Evolutionary conservation across 768 basidiomycete genomes (phyloP).

Genomic region (Lactarius sanguifluus): DNA sequence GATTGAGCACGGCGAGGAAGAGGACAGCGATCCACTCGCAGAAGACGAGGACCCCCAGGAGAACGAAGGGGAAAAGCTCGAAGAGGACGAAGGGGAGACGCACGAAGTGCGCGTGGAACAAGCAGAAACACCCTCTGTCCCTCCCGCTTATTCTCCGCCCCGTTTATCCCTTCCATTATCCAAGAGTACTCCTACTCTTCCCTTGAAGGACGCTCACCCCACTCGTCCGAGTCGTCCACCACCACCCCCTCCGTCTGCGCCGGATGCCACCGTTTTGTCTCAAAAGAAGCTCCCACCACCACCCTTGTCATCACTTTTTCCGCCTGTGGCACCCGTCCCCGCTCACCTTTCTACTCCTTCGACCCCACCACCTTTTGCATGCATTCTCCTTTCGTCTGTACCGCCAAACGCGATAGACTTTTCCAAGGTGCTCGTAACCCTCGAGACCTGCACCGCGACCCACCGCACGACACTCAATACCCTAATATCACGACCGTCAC

Average conservation of each 20-base stretch:
- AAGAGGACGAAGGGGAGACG: conserved; percentile 10
- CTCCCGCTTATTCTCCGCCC: conserved; percentile 33
- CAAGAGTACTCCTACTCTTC: conserved; percentile 29
- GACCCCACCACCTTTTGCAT: conserved; percentile 57
- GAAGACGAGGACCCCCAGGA: not conserved
- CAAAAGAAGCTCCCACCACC: conserved; percentile 34
- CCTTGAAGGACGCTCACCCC: conserved; percentile 33
- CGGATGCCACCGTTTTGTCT: conserved; percentile 29
- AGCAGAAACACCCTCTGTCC: conserved; percentile 18
- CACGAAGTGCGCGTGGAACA: conserved; percentile 1
- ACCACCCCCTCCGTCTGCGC: conserved; percentile 32
- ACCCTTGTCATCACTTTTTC: conserved; percentile 40
- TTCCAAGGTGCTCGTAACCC: conserved; percentile 61
- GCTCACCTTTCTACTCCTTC: conserved; percentile 45
- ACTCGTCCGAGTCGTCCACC: conserved; percentile 39
- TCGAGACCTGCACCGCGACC: conserved; percentile 71
- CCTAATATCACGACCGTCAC: conserved; percentile 65
- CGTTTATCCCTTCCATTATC: conserved; percentile 33
- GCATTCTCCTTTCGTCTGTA: conserved; percentile 59
- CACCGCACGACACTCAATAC: conserved; percentile 67
- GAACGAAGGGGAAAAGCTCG: not conserved
- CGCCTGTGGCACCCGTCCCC: conserved; percentile 52
- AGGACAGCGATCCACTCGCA: not conserved
- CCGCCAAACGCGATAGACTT: conserved; percentile 53
- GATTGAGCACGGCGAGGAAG: not conserved